Base-by-base conservation (phyloP, 2,329 filamentous ascomycete species). In the Epichloe typhina region DNA sequence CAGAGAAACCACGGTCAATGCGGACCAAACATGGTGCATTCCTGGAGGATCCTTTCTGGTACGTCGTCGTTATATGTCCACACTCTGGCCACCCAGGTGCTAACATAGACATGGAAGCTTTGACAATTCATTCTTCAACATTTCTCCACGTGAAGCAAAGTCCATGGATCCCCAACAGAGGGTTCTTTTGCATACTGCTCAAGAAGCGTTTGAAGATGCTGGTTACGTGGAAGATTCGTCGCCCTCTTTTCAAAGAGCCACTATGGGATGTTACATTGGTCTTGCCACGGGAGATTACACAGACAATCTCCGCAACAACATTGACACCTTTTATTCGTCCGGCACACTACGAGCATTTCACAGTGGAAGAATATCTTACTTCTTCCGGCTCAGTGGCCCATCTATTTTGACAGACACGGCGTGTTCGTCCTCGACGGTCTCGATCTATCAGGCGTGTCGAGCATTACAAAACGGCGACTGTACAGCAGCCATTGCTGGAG, bases 121-220 rank as follows among this genome's bases (percentile, higher is more conserved):
- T 58, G 82, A 85, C 55, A 76, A 79, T 26, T 70, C 75, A 1
- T 84, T 84, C 68, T 85, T 85, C 74, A 83, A 82, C 64, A 83
- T 85, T 75, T 84, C 80, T 49, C 81, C 82, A 5, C 76, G 79
- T 54, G 82, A 85, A 64, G 82, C 82, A 26, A 73, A 58, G 52
- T 33, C 54, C 56, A 82, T 79, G 5, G 81, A 84, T 60, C 81
- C 82, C 11, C 44, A 46, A n/a, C 44, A 46, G 26, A 15, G 44
- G 6, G n/a, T 46, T 12, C 17, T 46, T 26, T 21, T 46, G n/a
- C 17, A 33, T 15, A 17, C 13, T 19, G 44, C 44, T 3, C 19
- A 33, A n/a, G 19, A 33, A 31, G 44, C 44, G 13, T 19, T 46
- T 12, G 44, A 46, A n/a, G n/a, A 38, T 3, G 36, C 36, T n/a